Conservation (phyloP, 2,329 filamentous ascomycete species). For the Sarocladium brachiariae region DNA sequence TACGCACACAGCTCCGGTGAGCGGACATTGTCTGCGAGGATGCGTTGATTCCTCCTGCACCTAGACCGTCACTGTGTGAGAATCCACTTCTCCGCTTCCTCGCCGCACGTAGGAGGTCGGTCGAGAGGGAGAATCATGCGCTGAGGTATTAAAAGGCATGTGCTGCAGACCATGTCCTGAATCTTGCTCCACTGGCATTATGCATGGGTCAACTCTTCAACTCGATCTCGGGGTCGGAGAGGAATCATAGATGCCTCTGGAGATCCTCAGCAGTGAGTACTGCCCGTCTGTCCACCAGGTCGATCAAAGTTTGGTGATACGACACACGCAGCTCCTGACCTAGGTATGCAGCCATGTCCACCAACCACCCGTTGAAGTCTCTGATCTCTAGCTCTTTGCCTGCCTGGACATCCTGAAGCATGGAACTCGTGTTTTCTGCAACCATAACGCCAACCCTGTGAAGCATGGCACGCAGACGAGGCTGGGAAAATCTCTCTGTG, state of each 20-base stretch:
- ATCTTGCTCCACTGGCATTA: not conserved
- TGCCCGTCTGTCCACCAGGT: constrained; percentile 32
- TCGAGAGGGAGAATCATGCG: not conserved
- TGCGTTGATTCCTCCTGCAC: not conserved
- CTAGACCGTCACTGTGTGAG: not conserved
- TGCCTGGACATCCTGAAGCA: constrained; percentile 52
- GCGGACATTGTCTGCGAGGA: not conserved
- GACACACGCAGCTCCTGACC: constrained; percentile 25
- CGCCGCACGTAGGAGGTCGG: not conserved
- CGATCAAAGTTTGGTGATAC: constrained; percentile 34
- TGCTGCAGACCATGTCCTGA: not conserved
- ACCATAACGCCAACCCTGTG: constrained; percentile 41
- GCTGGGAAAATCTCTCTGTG: constrained; percentile 35
- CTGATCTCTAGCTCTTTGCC: constrained; percentile 48
- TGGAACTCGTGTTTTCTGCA: constrained; percentile 50
- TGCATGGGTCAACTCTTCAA: not conserved
- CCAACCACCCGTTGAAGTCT: constrained; percentile 55
- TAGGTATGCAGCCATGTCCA: constrained; percentile 37
- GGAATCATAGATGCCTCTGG: not conserved
- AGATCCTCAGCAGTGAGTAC: constrained; percentile 29
- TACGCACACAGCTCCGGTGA: not conserved
- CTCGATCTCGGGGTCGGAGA: not conserved
- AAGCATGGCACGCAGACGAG: constrained; percentile 37
- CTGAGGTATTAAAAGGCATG: not conserved
- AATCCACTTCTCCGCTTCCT: not conserved